Conservation (phyloP, 2,329 filamentous ascomycete genomes). For the Claviceps sorghi region DNA sequence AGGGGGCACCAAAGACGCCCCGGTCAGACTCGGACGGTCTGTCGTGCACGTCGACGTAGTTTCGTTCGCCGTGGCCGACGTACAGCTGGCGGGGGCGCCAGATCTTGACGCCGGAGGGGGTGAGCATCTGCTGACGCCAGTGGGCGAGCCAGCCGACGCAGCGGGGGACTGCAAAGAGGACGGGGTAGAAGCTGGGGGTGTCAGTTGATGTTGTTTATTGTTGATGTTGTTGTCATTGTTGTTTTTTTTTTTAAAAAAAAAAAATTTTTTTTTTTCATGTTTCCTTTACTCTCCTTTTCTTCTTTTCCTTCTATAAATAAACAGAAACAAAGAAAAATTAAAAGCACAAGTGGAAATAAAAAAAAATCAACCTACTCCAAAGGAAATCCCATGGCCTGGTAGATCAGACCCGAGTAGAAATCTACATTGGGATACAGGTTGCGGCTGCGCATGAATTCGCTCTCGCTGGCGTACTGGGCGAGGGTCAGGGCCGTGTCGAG, state of each 20-base stretch:
- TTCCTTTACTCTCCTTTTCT: too few species aligned
- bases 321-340: background rate
- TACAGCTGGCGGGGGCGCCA: conserved; percentile 36
- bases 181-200: conserved; percentile 29
- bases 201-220: background rate
- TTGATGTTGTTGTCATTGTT: too few species aligned
- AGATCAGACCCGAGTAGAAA: conserved; percentile 37
- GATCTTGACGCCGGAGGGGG: conserved; percentile 32
- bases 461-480: conserved; percentile 29
- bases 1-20: conserved; percentile 21
- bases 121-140: conserved; percentile 36
- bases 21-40: conserved; percentile 15
- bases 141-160: conserved; percentile 38
- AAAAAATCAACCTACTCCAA: conserved; percentile 29
- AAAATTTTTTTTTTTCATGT: too few species aligned
- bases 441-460: conserved; percentile 32
- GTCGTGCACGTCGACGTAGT: conserved; percentile 25
- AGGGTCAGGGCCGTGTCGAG: conserved; percentile 33
- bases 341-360: too few species aligned
- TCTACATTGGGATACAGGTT: conserved; percentile 38
- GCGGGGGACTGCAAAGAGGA: conserved; percentile 34
- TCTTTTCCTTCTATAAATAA: background rate
- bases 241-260: too few species aligned
- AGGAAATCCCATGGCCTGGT: conserved; percentile 38
- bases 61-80: conserved; percentile 27